Percentiles rank a stretch among this genome's conserved stretches.
phyloP scores from a whole-genome alignment of 2,329 filamentous ascomycete genomes.

The Tolypocladium album region DNA sequence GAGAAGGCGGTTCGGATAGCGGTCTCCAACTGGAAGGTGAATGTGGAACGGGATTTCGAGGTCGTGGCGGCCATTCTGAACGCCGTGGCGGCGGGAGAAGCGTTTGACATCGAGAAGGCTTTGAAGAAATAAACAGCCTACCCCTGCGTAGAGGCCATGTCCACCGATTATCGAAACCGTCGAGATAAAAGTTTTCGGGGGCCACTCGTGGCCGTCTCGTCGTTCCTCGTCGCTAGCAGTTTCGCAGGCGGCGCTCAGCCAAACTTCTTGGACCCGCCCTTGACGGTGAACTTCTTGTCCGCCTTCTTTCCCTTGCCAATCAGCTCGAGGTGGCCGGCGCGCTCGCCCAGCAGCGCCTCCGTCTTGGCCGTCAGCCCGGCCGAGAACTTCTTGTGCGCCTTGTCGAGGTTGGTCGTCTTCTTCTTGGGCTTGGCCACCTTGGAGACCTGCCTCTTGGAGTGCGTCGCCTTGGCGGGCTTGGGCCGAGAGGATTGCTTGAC shows the following conservation, averaged over 20 bases:
- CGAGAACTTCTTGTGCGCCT: constrained; percentile 43
- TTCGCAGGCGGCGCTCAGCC: constrained; percentile 27
- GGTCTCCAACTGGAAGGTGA: constrained; percentile 73
- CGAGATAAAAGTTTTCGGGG: not conserved
- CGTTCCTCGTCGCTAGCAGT: not conserved
- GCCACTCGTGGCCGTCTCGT: not conserved
- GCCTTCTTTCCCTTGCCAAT: constrained; percentile 45
- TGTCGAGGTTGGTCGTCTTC: constrained; percentile 35
- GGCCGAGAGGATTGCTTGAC: constrained; percentile 35
- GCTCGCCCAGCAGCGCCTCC: constrained; percentile 46
- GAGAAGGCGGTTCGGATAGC: constrained; percentile 70
- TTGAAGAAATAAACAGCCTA: not conserved
- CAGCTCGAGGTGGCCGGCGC: constrained; percentile 48
- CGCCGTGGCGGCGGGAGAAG: constrained; percentile 26
- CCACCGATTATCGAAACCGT: not conserved
- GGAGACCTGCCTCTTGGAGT: constrained; percentile 31
- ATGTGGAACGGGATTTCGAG: constrained; percentile 54
- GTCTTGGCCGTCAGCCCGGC: constrained; percentile 43
- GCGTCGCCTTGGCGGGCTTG: constrained; percentile 26
- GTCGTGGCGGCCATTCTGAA: constrained; percentile 55
- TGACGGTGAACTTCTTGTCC: constrained; percentile 25
- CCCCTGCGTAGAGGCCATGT: not conserved
- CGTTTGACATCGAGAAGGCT: constrained; percentile 13
- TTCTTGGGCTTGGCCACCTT: constrained; percentile 40
- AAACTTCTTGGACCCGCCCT: constrained; percentile 45